Evolutionary conservation across 805 yeast species (phyloP).

Genomic region (Blastobotrys peoriensis): DNA sequence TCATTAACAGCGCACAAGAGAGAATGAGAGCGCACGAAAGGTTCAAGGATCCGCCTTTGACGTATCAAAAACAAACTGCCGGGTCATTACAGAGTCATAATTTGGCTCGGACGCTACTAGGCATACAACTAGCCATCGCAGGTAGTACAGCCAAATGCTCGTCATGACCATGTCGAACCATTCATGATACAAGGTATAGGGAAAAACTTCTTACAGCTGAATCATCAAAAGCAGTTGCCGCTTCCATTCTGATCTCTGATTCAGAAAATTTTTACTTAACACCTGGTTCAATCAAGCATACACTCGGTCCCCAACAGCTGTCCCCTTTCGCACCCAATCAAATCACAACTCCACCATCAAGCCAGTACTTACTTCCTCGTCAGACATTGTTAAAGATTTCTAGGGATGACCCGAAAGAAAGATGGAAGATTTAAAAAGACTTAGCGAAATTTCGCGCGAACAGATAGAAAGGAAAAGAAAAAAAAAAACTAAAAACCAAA

Average conservation of each 20-base stretch:
- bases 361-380: not conserved
- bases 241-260: no score
- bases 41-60: not conserved
- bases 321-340: not conserved
- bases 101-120: not conserved
- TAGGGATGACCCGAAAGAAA: conserved; percentile 2
- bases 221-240: no score
- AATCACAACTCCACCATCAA: no score
- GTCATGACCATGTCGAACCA: not conserved
- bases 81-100: not conserved
- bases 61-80: not conserved
- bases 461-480: not conserved
- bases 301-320: no score
- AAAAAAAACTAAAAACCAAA: not conserved
- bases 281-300: no score
- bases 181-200: no score
- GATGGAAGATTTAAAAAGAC: conserved; percentile 5
- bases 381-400: conserved; percentile 1
- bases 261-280: no score
- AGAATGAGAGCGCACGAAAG: no score
- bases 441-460: not conserved
- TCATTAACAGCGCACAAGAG: no score
- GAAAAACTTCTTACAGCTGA: no score
- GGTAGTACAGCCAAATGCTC: not conserved
- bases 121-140: not conserved